Evolutionary conservation across 768 basidiomycete genomes (phyloP), one percentile per base, ranked within the genome.

Genomic region (Neoboletus brunneissimus): DNA sequence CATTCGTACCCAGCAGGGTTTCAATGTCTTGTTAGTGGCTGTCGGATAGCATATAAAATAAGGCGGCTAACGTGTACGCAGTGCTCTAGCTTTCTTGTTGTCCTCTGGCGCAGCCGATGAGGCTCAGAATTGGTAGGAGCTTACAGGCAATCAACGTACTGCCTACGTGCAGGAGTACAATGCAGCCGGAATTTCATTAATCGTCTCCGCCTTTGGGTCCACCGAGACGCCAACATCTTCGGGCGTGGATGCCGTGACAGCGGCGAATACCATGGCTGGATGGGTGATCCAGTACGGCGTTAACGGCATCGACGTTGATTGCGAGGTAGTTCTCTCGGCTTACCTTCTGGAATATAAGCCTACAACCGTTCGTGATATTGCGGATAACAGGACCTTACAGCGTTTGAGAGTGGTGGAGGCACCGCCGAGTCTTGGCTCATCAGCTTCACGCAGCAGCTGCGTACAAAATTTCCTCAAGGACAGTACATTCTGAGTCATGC

Each of bases 181-280:
- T 23, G 74, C 77, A 0, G 82, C 83, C 7, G 84, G 84, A 20
- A 83, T 85, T 64, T 79, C 78, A 20, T 63, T 86, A 44, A 76
- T 86, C 49, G 84, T 85, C 7, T 81, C 81, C 43, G 75, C 73
- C 4, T 85, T 85, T 59, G 81, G 81, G 7, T 74, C 79, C 16
- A 70, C 68, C 5, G 63, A 72, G 54, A 68, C 70, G 2, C 81
- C 81, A 2, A 82, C 79, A 4, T 70, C 76, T 2, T 64, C 67
- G 4, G 76, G 76, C 27, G 61, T 63, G 3, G 72, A 81, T 55
- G 72, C 81, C 3, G 69, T 72, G 32, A 53, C 43, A 32, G 69
- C 70, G 7, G 81, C 81, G 1, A 73, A 75, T 56, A 71, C 68
- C 6, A 71, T 83, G 64, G 80, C 78, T 8, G 65, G 67, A 9